A percentile compares a stretch with the other conserved stretches of the same genome.
These are phyloP conservation scores for Aspergillus chevalieri DNA, from an alignment of 2,329 filamentous ascomycete species.

Conservation along the genomic window DNA sequence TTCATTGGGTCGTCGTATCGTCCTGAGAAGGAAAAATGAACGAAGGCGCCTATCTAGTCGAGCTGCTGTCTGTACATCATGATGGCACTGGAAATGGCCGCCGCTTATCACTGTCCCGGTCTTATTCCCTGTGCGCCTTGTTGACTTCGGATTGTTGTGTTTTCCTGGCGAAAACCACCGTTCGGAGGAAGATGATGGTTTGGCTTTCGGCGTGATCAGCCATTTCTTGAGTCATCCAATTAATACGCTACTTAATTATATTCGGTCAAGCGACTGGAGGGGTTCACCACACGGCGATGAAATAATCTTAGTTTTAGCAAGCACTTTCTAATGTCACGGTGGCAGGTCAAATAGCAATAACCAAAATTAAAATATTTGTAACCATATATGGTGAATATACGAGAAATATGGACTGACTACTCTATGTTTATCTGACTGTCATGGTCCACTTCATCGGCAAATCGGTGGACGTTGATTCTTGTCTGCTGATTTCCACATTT, in stretches of 20 bases:
- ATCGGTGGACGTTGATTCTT: no score
- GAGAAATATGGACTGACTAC: no score
- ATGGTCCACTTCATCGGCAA: background rate
- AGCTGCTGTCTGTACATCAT: background rate
- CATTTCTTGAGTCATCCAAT: background rate
- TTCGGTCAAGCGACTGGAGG: background rate
- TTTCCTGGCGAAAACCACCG: background rate
- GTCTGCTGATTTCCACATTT: no score
- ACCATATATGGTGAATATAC: no score
- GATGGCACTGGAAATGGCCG: background rate
- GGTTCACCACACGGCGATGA: no score
- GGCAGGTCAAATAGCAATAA: no score
- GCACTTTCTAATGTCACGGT: no score
- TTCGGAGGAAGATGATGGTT: background rate
- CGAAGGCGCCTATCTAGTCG: background rate
- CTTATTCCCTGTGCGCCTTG: background rate
- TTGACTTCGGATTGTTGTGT: background rate
- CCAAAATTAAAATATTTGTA: no score
- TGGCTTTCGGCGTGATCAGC: background rate
- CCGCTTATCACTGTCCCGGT: background rate
- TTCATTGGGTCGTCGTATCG: slow-evolving; percentile 1
- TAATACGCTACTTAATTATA: background rate
- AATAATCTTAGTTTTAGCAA: no score
- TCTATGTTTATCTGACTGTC: no score
- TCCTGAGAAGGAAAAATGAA: background rate